A percentile compares a stretch with the other conserved stretches of the same genome.
phyloP scores from a whole-genome alignment of 495 filamentous ascomycete species.

The Xylaria curta region DNA sequence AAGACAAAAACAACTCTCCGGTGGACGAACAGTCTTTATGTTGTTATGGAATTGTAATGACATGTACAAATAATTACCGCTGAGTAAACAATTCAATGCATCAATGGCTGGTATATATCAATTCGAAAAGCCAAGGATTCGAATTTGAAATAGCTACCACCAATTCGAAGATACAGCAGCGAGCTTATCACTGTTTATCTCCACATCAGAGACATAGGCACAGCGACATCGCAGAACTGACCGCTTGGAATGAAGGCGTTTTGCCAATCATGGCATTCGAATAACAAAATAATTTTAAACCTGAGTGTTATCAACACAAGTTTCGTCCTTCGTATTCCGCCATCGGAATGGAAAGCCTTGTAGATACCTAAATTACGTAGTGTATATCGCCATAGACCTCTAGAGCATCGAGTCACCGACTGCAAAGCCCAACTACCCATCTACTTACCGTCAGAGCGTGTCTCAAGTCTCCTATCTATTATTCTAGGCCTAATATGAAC shows the following conservation, averaged over 20 bases:
- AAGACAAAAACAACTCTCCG: neutral
- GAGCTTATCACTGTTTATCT: neutral
- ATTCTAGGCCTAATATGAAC: constrained; percentile 1
- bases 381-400: neutral
- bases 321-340: neutral
- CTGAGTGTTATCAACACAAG: neutral
- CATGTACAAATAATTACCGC: neutral
- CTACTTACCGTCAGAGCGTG: neutral
- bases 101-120: neutral
- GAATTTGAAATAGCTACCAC: neutral
- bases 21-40: neutral
- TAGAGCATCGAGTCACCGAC: neutral
- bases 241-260: neutral
- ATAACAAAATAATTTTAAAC: neutral
- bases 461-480: neutral
- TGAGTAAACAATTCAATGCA: neutral
- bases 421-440: neutral
- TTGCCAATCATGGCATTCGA: neutral
- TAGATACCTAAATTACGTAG: neutral
- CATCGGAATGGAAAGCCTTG: neutral
- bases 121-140: too few relatives aligned
- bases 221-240: neutral
- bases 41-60: neutral
- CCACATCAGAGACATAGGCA: neutral
- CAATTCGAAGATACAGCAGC: neutral